Conservation (phyloP, 129 eudicot genomes). For the Centella asiatica region DNA sequence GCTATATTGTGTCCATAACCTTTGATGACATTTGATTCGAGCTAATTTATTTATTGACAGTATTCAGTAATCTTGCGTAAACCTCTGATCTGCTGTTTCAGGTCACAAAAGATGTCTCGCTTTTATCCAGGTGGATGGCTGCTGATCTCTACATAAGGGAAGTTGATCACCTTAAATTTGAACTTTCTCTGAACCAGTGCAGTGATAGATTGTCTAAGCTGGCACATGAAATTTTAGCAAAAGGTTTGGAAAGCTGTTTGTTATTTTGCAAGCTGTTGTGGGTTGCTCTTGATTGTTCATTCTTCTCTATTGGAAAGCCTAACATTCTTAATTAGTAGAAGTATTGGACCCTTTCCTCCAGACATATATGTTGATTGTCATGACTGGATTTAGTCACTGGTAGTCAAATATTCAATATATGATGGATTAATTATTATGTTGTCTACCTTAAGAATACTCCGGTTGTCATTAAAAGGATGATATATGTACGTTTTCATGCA, state of each 20-base stretch:
- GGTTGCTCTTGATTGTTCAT: neutral
- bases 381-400: too few relatives aligned
- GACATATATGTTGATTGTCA: too few relatives aligned
- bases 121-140: conserved; percentile 97
- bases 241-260: conserved; percentile 33
- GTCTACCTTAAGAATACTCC: too few relatives aligned
- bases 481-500: too few relatives aligned
- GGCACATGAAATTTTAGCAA: conserved; percentile 57
- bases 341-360: too few relatives aligned
- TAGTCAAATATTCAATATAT: too few relatives aligned
- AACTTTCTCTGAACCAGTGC: conserved; percentile 87
- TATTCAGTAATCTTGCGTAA: neutral
- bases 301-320: too few relatives aligned
- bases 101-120: conserved; percentile 92
- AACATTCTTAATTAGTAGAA: too few relatives aligned
- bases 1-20: neutral
- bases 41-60: neutral
- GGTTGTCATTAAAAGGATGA: too few relatives aligned
- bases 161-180: conserved; percentile 84
- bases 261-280: conserved; percentile 4
- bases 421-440: too few relatives aligned
- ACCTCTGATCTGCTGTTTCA: conserved; percentile 24
- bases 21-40: neutral
- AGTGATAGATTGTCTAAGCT: conserved; percentile 41
- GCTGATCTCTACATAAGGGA: conserved; percentile 88